Evolutionary conservation across 2,329 filamentous ascomycete genomes (phyloP).

Genomic region (Ophiostoma angusticollis): DNA sequence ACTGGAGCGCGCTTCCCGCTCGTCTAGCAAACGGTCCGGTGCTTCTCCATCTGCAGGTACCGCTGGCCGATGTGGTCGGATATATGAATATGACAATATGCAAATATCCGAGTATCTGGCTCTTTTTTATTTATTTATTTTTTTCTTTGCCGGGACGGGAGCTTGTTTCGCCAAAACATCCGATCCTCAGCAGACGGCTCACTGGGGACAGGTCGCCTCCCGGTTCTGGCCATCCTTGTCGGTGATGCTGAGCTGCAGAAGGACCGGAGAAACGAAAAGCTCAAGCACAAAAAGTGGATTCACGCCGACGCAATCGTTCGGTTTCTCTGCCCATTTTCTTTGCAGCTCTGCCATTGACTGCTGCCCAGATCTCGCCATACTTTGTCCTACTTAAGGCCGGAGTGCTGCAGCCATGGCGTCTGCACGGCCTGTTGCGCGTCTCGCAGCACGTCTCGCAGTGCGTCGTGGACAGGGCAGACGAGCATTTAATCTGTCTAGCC

Average conservation of each 20-base stretch:
- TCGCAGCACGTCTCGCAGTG: too few species aligned
- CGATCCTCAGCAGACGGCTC: constrained; percentile 6
- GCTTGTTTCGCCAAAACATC: constrained; percentile 4
- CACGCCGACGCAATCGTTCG: constrained; percentile 13
- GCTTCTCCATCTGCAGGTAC: too few species aligned
- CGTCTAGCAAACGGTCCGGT: too few species aligned
- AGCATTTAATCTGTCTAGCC: background rate
- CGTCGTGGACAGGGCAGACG: constrained; percentile 17
- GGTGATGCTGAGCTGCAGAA: too few species aligned
- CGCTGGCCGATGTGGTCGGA: too few species aligned
- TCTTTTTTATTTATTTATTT: too few species aligned
- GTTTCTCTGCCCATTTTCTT: constrained; percentile 12
- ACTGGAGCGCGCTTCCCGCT: too few species aligned
- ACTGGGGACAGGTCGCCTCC: background rate
- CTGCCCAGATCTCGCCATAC: constrained; percentile 3
- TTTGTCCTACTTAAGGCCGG: background rate
- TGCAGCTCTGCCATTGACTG: constrained; percentile 3
- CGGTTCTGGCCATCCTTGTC: background rate
- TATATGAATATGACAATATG: too few species aligned
- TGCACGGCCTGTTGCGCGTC: constrained; percentile 9
- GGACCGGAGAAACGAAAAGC: background rate
- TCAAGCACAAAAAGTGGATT: constrained; percentile 8
- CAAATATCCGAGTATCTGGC: too few species aligned
- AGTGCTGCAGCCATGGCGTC: constrained; percentile 2
- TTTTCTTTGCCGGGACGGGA: background rate